Base-by-base conservation (phyloP, 768 basidiomycete species). In the Boletus subcaerulescens region DNA sequence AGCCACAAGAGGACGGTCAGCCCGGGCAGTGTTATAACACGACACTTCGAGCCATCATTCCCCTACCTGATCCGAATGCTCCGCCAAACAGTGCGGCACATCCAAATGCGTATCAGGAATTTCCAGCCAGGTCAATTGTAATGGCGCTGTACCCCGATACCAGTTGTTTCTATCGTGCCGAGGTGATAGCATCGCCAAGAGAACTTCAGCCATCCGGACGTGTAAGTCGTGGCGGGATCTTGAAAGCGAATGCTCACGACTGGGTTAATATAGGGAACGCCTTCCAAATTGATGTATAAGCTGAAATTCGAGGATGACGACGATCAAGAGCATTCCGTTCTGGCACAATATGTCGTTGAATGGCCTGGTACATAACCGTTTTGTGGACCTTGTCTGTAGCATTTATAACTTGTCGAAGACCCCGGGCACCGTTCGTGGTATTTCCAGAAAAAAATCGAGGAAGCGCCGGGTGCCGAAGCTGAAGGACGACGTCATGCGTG, bases 81-180 rank as follows among this genome's bases (percentile, higher is more conserved):
- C 71, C 74, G 11, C 67, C 76, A 29, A 80, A 78, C 44, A 84
- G 72, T 64, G 78, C 87, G 0, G 77, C 85, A 17, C 88, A 91
- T 71, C 74, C 84, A 39, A 82, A 76, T 61, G 77, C 82, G 4
- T 90, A 91, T 65, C 87, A 83, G 43, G 85, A 85, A 59, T 93
- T 91, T 66, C 73, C 80, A 22, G 72, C 80, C 0, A 85, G 89
- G 4, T 83, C 86, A 20, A 87, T 79, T 0, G 91, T 93, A 11
- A 82, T 93, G 80, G 91, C 89, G 2, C 74, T 93, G n/a, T 93
- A 92, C 70, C 91, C 91, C 0, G 91, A 93, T 65, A 93, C 91
- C 0, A 93, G 89, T 61, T 91, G 89, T 67, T 93, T 93, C 75
- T 93, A 93, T 64, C 86, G 88, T 26, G 91, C 91, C 8, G 87